Evolutionary conservation across 345 rosid genomes (phyloP).

Genomic region (Laguncularia racemosa): DNA sequence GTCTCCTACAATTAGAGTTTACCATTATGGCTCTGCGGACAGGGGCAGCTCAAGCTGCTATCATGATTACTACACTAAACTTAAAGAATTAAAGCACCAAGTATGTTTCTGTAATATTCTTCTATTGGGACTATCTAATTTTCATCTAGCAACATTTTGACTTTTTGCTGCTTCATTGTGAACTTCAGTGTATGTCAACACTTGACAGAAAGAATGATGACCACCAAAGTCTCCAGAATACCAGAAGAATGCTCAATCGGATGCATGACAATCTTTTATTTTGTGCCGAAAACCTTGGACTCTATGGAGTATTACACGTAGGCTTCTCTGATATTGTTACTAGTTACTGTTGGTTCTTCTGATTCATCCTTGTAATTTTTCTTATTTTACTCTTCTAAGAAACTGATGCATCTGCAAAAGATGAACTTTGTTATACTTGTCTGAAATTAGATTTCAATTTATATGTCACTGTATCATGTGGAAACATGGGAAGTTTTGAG

Average conservation of each 20-base stretch:
- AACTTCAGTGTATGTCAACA: slow-evolving; percentile 59
- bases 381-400: too few relatives aligned
- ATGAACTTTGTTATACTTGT: neutral
- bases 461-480: too few relatives aligned
- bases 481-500: too few relatives aligned
- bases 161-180: slow-evolving; percentile 11
- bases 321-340: slow-evolving; percentile 15
- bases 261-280: slow-evolving; percentile 61
- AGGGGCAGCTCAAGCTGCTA: slow-evolving; percentile 25
- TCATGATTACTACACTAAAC: slow-evolving; percentile 21
- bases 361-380: too few relatives aligned
- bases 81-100: slow-evolving; percentile 50
- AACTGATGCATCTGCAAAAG: too few relatives aligned
- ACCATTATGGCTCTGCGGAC: slow-evolving; percentile 43
- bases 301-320: slow-evolving; percentile 81
- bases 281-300: slow-evolving; percentile 65
- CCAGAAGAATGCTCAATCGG: slow-evolving; percentile 45
- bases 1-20: slow-evolving; percentile 58
- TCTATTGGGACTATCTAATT: slow-evolving; percentile 9
- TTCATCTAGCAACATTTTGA: slow-evolving; percentile 7
- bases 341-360: neutral
- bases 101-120: slow-evolving; percentile 26
- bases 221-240: slow-evolving; percentile 38
- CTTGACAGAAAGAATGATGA: slow-evolving; percentile 40
- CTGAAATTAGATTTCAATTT: neutral